A percentile compares a stretch with the other conserved stretches of the same genome.
phyloP scores from a whole-genome alignment of 2,329 filamentous ascomycete species.

The Triangularia verruculosa region DNA sequence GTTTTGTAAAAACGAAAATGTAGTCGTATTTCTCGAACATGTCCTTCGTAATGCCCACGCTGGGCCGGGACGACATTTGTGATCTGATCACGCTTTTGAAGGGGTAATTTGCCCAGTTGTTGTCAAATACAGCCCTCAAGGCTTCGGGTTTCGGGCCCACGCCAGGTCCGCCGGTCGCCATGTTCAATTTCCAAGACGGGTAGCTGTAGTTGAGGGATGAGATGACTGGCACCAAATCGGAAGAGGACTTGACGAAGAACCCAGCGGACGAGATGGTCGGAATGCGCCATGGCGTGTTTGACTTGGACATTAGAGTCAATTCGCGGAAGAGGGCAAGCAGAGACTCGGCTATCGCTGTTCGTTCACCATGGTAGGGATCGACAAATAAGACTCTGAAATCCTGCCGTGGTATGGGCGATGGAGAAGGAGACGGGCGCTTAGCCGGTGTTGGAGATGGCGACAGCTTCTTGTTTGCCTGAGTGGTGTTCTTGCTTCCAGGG shows the following conservation, averaged over 20 bases:
- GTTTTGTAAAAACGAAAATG: constrained; percentile 29
- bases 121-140: constrained; percentile 30
- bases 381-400: constrained; percentile 30
- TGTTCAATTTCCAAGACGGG: constrained; percentile 16
- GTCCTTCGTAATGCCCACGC: constrained; percentile 23
- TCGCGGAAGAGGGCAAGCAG: constrained; percentile 24
- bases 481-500: not conserved
- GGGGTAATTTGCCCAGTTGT: constrained; percentile 24
- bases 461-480: not conserved
- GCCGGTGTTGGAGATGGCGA: not conserved
- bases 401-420: constrained; percentile 13
- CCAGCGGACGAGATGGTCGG: constrained; percentile 25
- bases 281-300: constrained; percentile 26
- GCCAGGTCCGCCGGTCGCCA: constrained; percentile 14
- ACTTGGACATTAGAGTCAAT: constrained; percentile 18
- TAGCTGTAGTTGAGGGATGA: constrained; percentile 23
- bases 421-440: constrained; percentile 10
- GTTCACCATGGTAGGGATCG: constrained; percentile 28
- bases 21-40: constrained; percentile 29
- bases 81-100: constrained; percentile 24
- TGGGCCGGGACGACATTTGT: constrained; percentile 13
- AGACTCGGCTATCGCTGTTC: constrained; percentile 28
- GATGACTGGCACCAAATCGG: constrained; percentile 23
- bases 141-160: constrained; percentile 12
- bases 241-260: constrained; percentile 25